Conservation (phyloP, 352 stramenopile species). For the Globisporangium ultimum region DNA sequence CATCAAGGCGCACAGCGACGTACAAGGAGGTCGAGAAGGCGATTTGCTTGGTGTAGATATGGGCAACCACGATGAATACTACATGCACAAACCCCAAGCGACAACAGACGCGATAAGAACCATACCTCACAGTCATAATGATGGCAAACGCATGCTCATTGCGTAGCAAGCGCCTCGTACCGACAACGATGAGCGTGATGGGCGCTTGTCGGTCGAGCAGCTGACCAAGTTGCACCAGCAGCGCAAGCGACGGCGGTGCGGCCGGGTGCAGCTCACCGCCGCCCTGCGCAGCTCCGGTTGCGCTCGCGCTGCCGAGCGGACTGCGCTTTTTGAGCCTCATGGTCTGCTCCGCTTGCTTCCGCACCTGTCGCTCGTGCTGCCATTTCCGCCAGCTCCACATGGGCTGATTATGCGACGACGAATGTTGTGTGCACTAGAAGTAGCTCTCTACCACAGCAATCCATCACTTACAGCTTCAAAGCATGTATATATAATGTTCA, state of each 20-base stretch:
- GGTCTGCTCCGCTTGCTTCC: constrained; percentile 8
- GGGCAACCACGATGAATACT: constrained; percentile 12
- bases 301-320: not conserved
- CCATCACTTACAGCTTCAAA: no score
- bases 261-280: not conserved
- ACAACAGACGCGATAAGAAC: not conserved
- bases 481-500: no score
- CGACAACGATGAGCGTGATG: constrained; percentile 9
- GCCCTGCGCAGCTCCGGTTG: not conserved
- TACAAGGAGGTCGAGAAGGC: constrained; percentile 6
- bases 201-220: constrained; percentile 14
- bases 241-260: constrained; percentile 7
- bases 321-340: not conserved
- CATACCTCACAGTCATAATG: not conserved
- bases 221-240: constrained; percentile 10
- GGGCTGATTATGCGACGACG: not conserved
- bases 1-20: not conserved
- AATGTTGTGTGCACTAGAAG: not conserved
- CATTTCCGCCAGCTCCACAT: constrained; percentile 9
- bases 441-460: constrained; percentile 3
- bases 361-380: constrained; percentile 10
- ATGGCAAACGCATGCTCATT: no score
- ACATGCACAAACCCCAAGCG: not conserved
- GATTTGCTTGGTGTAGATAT: constrained; percentile 15
- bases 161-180: not conserved